Percentiles rank a stretch among this genome's conserved stretches.
These are phyloP conservation scores for Psophocarpus tetragonolobus DNA, from an alignment of 306 rosid genomes.

Conservation along the genomic window DNA sequence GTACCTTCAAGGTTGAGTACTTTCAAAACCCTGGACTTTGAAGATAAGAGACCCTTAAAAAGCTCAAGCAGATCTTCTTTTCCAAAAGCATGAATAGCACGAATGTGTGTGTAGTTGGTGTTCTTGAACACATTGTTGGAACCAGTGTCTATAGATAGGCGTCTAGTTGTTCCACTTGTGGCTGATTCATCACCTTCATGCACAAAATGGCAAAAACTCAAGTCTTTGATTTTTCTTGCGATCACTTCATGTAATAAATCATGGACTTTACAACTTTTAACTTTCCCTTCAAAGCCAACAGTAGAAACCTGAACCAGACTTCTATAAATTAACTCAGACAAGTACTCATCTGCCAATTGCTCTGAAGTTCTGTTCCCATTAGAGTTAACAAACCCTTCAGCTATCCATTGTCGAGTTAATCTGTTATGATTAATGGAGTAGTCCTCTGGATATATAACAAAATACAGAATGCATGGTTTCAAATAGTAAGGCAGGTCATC, in stretches of 20 bases:
- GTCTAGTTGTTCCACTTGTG: neutral
- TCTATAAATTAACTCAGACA: neutral
- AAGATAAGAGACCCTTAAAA: neutral
- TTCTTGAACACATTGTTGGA: neutral
- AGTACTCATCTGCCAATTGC: neutral
- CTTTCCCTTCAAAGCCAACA: conserved; percentile 2
- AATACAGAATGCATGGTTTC: conserved; percentile 9
- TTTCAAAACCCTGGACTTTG: neutral
- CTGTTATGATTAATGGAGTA: neutral
- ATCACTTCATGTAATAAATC: conserved; percentile 7
- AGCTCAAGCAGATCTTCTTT: neutral
- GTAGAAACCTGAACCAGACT: conserved; percentile 6
- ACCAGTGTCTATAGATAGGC: neutral
- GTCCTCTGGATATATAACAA: conserved; percentile 14
- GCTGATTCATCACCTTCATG: neutral
- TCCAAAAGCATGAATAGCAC: neutral
- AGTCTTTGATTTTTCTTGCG: neutral
- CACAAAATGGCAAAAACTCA: neutral
- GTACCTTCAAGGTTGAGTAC: neutral
- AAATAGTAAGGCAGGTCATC: conserved; percentile 8
- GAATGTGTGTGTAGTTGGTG: neutral
- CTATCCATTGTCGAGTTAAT: neutral
- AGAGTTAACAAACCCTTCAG: neutral
- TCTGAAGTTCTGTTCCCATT: neutral
- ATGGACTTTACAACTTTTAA: neutral